Percentiles rank a stretch among this genome's conserved stretches.
These are phyloP conservation scores for Sicyos baderoa DNA, from an alignment of 306 rosid species.

Conservation along the genomic window DNA sequence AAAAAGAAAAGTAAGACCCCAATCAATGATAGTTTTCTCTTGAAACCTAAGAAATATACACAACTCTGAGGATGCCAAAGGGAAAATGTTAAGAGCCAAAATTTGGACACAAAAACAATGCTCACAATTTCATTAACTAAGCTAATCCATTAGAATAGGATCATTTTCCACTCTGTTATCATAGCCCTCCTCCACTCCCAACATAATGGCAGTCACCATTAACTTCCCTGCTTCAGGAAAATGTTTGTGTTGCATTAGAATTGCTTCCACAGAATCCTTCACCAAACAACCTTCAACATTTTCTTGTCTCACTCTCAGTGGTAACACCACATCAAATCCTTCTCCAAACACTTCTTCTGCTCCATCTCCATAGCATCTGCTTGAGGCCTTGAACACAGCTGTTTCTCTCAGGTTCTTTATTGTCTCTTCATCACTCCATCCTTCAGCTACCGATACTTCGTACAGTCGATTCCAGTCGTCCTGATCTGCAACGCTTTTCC, in stretches of 20 bases:
- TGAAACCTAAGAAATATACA: constrained; percentile 9
- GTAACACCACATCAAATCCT: constrained; percentile 61
- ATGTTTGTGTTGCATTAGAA: constrained; percentile 82
- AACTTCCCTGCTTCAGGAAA: constrained; percentile 82
- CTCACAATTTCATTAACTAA: neutral
- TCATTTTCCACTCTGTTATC: constrained; percentile 37
- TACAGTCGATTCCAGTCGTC: constrained; percentile 67
- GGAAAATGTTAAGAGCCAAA: neutral
- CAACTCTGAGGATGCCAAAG: neutral
- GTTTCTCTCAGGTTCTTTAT: constrained; percentile 50
- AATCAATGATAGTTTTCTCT: neutral
- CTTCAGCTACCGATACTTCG: constrained; percentile 49
- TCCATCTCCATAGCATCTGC: constrained; percentile 60
- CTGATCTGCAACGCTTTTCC: constrained; percentile 74
- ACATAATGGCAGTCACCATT: constrained; percentile 79
- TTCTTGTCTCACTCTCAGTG: constrained; percentile 71
- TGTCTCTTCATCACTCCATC: constrained; percentile 82
- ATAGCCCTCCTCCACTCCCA: constrained; percentile 42
- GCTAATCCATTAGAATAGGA: constrained; percentile 53
- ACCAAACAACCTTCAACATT: constrained; percentile 31
- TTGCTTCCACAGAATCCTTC: constrained; percentile 61
- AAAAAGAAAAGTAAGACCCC: neutral
- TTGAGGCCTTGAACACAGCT: constrained; percentile 63
- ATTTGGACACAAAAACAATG: constrained; percentile 1
- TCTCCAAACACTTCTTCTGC: constrained; percentile 67